Evolutionary conservation across 2,329 filamentous ascomycete genomes (phyloP).

Genomic region (Penicillium sp.): DNA sequence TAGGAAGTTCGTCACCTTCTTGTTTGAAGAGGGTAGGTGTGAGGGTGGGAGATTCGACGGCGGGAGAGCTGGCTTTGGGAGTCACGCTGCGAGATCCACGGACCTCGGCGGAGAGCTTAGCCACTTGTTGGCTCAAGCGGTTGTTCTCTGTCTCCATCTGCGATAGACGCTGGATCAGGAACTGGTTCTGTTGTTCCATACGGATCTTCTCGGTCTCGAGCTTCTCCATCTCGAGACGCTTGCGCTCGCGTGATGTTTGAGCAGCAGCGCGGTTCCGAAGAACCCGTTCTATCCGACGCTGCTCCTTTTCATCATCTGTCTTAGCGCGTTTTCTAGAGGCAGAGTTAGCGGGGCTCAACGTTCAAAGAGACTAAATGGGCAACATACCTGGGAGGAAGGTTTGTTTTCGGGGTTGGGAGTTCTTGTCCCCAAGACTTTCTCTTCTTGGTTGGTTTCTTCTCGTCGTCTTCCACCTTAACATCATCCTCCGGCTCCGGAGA

Average conservation of each 20-base stretch:
- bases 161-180: conserved; percentile 62
- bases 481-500: conserved; percentile 22
- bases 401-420: conserved; percentile 93
- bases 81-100: conserved; percentile 38
- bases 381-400: conserved; percentile 78
- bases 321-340: conserved; percentile 81
- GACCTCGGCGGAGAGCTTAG: conserved; percentile 48
- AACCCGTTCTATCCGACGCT: conserved; percentile 93
- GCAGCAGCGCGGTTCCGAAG: conserved; percentile 93
- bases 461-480: conserved; percentile 38
- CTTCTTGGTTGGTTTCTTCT: conserved; percentile 81
- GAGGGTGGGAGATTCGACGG: conserved; percentile 37
- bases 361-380: not conserved
- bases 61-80: conserved; percentile 36
- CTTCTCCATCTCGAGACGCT: conserved; percentile 83
- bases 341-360: conserved; percentile 9
- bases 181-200: conserved; percentile 68
- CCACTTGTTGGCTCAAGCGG: conserved; percentile 49
- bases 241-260: conserved; percentile 92
- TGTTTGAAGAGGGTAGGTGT: conserved; percentile 44
- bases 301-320: conserved; percentile 98
- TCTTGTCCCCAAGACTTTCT: conserved; percentile 98
- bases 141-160: conserved; percentile 58
- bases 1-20: conserved; percentile 40
- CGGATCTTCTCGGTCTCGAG: conserved; percentile 64